Evolutionary conservation across 1,284 basidiomycete genomes (phyloP), one percentile per base, ranked within the genome.

Genomic region (Chiua sp.): DNA sequence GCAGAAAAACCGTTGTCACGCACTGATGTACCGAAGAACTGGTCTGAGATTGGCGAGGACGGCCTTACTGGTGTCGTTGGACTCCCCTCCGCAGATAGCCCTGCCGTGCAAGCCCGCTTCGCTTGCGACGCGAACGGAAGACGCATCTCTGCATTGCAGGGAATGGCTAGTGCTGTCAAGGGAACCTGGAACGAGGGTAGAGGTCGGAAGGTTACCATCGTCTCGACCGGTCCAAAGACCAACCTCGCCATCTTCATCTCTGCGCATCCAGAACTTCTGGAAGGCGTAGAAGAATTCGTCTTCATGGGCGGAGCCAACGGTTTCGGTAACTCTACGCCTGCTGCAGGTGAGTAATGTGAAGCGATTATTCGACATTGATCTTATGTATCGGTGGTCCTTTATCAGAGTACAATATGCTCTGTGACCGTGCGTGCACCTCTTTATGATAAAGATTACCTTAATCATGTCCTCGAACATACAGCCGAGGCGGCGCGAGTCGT

Each of bases 271-370:
- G 85, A 92, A 47, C 77, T 95, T 11, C 68, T 92, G n/a, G 79
- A 79, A 3, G 87, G 81, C 11, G 78, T 94, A 7, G 87, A 90
- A 61, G 84, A 92, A 65, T 85, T 94, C 59, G 89, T 93, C 6
- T 92, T 93, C 68, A 94, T 95, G 93, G 93, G 93, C n/a, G 93
- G 93, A 44, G 91, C 86, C 1, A 86, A 93, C n/a, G 92, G 92
- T 7, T 70, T 91, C 15, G 93, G 92, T 0, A 94, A 94, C 68
- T 78, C 87, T 50, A 87, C 88, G n/a, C 78, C 91, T 16, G 87
- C 85, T 16, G 91, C 90, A 67, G 86, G 86, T 86, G 59, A 50
- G 79, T 69, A n/a, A 55, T 20, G 23, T 32, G 4, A 18, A 47
- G n/a, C 52, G 7, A 7, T 28, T 23, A 26, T 7, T 52, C 33